Evolutionary conservation across 768 basidiomycete genomes (phyloP).

Genomic region (Podaxis sp.): DNA sequence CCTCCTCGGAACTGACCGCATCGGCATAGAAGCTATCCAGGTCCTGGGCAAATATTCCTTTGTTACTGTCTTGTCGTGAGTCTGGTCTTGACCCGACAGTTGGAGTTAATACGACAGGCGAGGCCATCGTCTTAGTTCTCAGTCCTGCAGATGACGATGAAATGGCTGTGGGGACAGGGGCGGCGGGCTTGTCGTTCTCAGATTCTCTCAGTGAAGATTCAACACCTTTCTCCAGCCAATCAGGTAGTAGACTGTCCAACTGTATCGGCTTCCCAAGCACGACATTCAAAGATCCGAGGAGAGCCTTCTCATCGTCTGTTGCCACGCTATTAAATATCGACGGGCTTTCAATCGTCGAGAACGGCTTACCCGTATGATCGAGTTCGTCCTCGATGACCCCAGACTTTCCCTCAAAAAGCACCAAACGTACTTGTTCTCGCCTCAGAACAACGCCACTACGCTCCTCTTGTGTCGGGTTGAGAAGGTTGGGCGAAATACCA

Average conservation of each 20-base stretch:
- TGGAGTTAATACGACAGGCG: conserved; percentile 59
- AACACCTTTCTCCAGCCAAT: conserved; percentile 87
- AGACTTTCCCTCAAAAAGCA: conserved; percentile 76
- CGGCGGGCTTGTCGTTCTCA: conserved; percentile 45
- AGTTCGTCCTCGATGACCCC: conserved; percentile 37
- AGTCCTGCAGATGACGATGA: conserved; percentile 27
- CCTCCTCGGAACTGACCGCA: conserved; percentile 15
- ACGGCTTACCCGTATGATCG: conserved; percentile 24
- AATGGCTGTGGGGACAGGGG: conserved; percentile 32
- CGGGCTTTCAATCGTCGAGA: background rate
- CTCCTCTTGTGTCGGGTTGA: conserved; percentile 28
- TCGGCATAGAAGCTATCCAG: conserved; percentile 77
- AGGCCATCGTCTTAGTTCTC: conserved; percentile 22
- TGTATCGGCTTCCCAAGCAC: conserved; percentile 53
- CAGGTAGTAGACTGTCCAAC: conserved; percentile 56
- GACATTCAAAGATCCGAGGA: conserved; percentile 64
- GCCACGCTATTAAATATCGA: conserved; percentile 6
- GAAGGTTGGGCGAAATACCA: conserved; percentile 4
- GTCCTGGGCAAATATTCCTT: conserved; percentile 47
- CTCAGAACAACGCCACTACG: conserved; percentile 73
- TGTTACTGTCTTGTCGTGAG: conserved; percentile 27
- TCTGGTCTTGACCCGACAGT: conserved; percentile 38
- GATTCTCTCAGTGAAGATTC: conserved; percentile 71
- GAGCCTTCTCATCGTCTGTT: conserved; percentile 33
- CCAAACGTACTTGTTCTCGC: conserved; percentile 74